Evolutionary conservation across 805 yeast species (phyloP).

Genomic region (Grigorovia jiainica): DNA sequence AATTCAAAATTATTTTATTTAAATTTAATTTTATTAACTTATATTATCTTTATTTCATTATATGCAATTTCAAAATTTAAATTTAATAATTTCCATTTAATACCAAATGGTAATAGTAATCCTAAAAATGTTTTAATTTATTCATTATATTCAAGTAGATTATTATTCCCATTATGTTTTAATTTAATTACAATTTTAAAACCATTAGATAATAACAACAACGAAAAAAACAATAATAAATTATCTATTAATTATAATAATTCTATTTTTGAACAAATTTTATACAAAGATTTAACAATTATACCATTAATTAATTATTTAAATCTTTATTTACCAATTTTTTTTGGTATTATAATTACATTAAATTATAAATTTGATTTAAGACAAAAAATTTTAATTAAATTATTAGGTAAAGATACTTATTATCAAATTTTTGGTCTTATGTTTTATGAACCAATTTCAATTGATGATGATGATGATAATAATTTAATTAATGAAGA

Average conservation of each 20-base stretch:
- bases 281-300: conserved; percentile 20
- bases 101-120: conserved; percentile 26
- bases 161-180: conserved; percentile 28
- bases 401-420: conserved; percentile 25
- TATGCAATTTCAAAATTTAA: conserved; percentile 28
- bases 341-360: conserved; percentile 19
- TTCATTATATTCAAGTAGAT: conserved; percentile 26
- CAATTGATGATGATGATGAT: conserved; percentile 2
- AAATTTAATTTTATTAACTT: conserved; percentile 15
- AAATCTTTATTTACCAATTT: conserved; percentile 21
- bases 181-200: conserved; percentile 25
- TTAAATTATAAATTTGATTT: conserved; percentile 19
- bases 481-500: conserved; percentile 35
- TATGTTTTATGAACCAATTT: conserved; percentile 13
- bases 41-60: conserved; percentile 21
- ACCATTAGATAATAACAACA: conserved; percentile 3
- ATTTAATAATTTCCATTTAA: conserved; percentile 25
- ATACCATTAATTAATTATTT: conserved; percentile 23
- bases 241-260: too few species aligned
- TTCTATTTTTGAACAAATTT: conserved; percentile 18
- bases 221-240: too few species aligned
- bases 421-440: conserved; percentile 28
- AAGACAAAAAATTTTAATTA: conserved; percentile 21
- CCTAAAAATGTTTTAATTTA: conserved; percentile 26
- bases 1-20: conserved; percentile 12